phyloP scores from a whole-genome alignment of 805 yeast genomes.

The Wickerhamiella shivajii region DNA sequence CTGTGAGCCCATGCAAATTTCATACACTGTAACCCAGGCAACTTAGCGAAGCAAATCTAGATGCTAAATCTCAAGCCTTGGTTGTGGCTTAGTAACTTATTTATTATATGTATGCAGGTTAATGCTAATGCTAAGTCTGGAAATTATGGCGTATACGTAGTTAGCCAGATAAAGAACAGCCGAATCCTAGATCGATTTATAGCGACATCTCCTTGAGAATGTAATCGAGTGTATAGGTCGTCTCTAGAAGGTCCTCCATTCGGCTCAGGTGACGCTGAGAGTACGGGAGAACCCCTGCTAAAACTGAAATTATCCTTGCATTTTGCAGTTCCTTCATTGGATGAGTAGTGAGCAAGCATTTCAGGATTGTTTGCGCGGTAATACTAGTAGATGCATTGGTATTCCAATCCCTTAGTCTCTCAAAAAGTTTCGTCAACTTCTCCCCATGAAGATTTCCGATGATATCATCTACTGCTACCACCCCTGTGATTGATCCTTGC shows the following conservation, averaged over 20 bases:
- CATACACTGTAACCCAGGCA: too few relatives aligned
- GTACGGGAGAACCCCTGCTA: conserved; percentile 76
- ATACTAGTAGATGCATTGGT: conserved; percentile 69
- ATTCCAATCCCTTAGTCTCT: conserved; percentile 88
- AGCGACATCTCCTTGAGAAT: conserved; percentile 49
- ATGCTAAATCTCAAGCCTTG: too few relatives aligned
- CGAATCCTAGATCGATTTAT: too few relatives aligned
- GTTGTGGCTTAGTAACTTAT: too few relatives aligned
- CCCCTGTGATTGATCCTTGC: conserved; percentile 38
- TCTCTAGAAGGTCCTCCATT: conserved; percentile 66
- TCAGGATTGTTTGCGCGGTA: conserved; percentile 64
- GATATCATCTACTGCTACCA: conserved; percentile 46
- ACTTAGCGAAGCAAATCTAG: too few relatives aligned
- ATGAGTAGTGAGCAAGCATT: conserved; percentile 44
- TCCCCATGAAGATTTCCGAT: conserved; percentile 43
- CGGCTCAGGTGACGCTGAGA: conserved; percentile 73
- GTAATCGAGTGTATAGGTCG: conserved; percentile 74
- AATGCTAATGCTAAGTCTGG: too few relatives aligned
- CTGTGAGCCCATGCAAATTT: too few relatives aligned
- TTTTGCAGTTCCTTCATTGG: conserved; percentile 42
- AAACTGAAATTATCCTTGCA: conserved; percentile 48
- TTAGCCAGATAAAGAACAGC: too few relatives aligned
- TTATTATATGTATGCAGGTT: too few relatives aligned
- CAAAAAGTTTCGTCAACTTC: conserved; percentile 46
- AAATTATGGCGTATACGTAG: too few relatives aligned